Percentiles rank a stretch among this genome's conserved stretches.
phyloP scores from a whole-genome alignment of 1,284 basidiomycete species.

The Ustilago esculenta region DNA sequence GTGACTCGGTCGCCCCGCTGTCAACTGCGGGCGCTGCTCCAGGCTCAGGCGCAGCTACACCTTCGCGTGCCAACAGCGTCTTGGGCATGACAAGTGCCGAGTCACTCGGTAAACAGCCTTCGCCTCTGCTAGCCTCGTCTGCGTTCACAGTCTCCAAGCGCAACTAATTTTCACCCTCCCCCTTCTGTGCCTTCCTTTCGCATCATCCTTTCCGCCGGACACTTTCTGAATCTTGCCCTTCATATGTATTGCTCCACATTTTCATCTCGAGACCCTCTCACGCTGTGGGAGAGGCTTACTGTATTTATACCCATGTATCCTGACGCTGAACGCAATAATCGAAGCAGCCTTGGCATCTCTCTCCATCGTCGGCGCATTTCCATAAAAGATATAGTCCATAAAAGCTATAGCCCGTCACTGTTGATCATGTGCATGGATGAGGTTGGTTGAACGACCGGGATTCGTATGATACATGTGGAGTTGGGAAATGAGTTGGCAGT shows the following conservation, averaged over 20 bases:
- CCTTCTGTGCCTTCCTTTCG: background rate
- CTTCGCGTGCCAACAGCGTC: constrained; percentile 16
- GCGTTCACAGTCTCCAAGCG: constrained; percentile 14
- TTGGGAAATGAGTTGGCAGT: too few relatives aligned
- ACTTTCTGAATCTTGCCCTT: background rate
- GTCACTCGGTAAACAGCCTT: background rate
- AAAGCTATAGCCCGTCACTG: too few relatives aligned
- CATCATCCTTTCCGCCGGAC: background rate
- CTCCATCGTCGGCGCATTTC: too few relatives aligned
- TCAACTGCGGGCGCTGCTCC: background rate
- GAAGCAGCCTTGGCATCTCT: background rate
- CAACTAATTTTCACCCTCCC: background rate
- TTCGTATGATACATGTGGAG: too few relatives aligned
- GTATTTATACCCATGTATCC: constrained; percentile 6
- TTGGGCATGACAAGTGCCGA: constrained; percentile 17
- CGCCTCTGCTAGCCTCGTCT: constrained; percentile 2
- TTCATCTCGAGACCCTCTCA: too few relatives aligned
- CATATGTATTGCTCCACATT: too few relatives aligned
- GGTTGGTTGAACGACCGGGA: too few relatives aligned
- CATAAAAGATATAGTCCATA: too few relatives aligned
- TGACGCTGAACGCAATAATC: background rate
- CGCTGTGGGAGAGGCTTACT: background rate
- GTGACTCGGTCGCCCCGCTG: constrained; percentile 36
- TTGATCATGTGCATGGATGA: too few relatives aligned
- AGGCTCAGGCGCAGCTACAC: constrained; percentile 13